Percentiles rank a stretch among this genome's conserved stretches.
phyloP scores from a whole-genome alignment of 768 basidiomycete species.

The Boletus tomentosulus region DNA sequence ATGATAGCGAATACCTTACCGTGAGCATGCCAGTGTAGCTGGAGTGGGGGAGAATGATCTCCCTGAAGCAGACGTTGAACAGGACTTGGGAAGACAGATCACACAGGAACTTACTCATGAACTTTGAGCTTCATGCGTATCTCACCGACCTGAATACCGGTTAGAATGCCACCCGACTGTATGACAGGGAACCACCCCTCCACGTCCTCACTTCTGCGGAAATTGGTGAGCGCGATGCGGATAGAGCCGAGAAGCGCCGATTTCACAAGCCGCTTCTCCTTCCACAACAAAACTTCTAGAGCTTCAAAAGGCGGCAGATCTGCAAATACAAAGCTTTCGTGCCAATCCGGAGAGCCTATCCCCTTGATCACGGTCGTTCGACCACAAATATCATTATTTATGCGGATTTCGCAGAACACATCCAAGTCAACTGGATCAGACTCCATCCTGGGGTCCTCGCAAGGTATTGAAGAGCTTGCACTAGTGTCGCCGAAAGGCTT shows the following conservation, averaged over 20 bases:
- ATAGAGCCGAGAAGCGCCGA: conserved; percentile 56
- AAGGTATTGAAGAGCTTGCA: conserved; percentile 25
- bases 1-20: conserved; percentile 36
- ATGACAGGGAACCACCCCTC: conserved; percentile 87
- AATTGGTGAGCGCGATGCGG: conserved; percentile 61
- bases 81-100: not conserved
- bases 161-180: conserved; percentile 42
- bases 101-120: conserved; percentile 56
- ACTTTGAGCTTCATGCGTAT: conserved; percentile 68
- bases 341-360: conserved; percentile 71
- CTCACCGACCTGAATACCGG: conserved; percentile 67
- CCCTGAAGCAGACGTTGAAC: conserved; percentile 40
- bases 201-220: conserved; percentile 65
- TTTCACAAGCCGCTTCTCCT: conserved; percentile 61
- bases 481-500: conserved; percentile 30
- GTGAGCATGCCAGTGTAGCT: conserved; percentile 59
- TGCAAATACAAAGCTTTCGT: conserved; percentile 68
- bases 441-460: conserved; percentile 36
- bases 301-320: conserved; percentile 78
- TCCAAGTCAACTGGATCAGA: conserved; percentile 60
- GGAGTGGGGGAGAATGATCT: conserved; percentile 69
- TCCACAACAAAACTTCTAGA: conserved; percentile 64
- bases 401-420: conserved; percentile 73
- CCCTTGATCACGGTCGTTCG: conserved; percentile 72
- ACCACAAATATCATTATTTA: conserved; percentile 64